These are phyloP conservation scores for Haberlea rhodopensis DNA, from an alignment of 257 asterid genomes.

Conservation along the genomic window DNA sequence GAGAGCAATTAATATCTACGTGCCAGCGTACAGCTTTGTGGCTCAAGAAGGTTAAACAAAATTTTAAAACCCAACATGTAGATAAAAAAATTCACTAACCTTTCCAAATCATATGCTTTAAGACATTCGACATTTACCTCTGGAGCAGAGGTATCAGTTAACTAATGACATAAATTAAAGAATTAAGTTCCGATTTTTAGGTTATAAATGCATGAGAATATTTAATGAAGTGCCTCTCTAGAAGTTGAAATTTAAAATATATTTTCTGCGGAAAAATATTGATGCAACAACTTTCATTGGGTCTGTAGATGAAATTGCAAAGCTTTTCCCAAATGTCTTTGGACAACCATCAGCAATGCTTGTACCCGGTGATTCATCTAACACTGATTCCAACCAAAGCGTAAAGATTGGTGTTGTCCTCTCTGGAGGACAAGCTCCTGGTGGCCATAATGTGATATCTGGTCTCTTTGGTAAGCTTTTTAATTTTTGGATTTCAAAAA, in stretches of 20 bases:
- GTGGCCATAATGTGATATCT: slow-evolving; percentile 96
- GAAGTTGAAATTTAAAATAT: background rate
- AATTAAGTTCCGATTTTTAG: background rate
- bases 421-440: slow-evolving; percentile 99
- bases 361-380: slow-evolving; percentile 59
- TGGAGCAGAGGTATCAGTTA: no score
- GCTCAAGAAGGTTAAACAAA: no score
- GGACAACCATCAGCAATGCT: slow-evolving; percentile 90
- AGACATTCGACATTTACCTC: no score
- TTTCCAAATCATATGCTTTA: no score
- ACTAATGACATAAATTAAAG: background rate
- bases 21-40: no score
- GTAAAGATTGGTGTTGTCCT: slow-evolving; percentile 91
- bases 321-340: slow-evolving; percentile 72
- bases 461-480: slow-evolving; percentile 76
- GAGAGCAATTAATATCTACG: no score
- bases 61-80: no score
- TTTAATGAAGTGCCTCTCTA: background rate
- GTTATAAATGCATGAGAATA: background rate
- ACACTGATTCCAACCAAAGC: slow-evolving; percentile 24
- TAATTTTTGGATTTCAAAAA: background rate
- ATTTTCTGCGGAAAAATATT: background rate
- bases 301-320: slow-evolving; percentile 84
- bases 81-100: no score
- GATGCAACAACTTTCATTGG: slow-evolving; percentile 6